Conservation (phyloP, 192 early-diverging fungal species). For the Backusella tuberculispora region DNA sequence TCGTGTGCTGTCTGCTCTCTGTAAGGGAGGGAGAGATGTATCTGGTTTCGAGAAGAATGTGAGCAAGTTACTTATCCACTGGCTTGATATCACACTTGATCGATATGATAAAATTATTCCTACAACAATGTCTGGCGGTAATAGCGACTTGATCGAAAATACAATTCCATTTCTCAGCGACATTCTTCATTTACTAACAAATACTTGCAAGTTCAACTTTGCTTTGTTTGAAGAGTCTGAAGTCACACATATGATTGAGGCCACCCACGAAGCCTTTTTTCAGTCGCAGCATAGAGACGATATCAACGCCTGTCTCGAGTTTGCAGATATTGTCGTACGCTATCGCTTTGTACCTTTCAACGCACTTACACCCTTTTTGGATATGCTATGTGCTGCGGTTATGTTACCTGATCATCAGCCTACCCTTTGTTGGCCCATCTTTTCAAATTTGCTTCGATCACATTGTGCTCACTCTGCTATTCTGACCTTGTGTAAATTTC, state of each 20-base stretch:
- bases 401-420: constrained; percentile 6
- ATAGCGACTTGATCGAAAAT: neutral
- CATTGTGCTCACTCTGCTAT: constrained; percentile 65
- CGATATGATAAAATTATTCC: constrained; percentile 23
- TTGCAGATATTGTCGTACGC: constrained; percentile 59
- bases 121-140: neutral
- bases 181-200: constrained; percentile 51
- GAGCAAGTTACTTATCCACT: constrained; percentile 48
- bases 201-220: constrained; percentile 60
- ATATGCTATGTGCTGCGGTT: constrained; percentile 54
- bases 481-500: constrained; percentile 55
- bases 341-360: constrained; percentile 56
- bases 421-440: constrained; percentile 54
- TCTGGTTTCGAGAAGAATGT: constrained; percentile 65
- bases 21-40: constrained; percentile 60
- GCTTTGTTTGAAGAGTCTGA: constrained; percentile 59
- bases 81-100: constrained; percentile 51
- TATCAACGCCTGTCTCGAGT: constrained; percentile 47
- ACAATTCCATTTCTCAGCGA: constrained; percentile 50
- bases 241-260: constrained; percentile 50
- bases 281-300: constrained; percentile 48
- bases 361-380: constrained; percentile 50
- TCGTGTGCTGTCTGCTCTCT: constrained; percentile 50
- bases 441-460: constrained; percentile 64
- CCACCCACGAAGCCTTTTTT: constrained; percentile 47